These are phyloP conservation scores for Rhizopogon sp. DNA, from an alignment of 768 basidiomycete genomes.

Conservation along the genomic window DNA sequence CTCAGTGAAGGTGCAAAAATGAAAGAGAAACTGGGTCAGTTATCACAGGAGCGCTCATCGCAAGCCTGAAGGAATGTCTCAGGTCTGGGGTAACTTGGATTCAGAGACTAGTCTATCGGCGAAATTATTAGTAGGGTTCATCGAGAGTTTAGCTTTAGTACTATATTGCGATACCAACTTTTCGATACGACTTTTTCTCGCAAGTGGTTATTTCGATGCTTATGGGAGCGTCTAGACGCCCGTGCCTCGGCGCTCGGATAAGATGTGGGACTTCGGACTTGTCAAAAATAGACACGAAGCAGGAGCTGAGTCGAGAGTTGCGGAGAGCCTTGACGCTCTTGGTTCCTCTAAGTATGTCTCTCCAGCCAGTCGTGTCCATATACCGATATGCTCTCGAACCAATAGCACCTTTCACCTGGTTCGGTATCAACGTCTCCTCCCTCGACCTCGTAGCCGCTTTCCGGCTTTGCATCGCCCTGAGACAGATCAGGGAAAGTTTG, in stretches of 20 bases:
- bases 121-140: no score
- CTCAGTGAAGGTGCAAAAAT: no score
- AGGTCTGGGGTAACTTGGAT: no score
- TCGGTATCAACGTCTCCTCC: conserved; percentile 52
- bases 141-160: no score
- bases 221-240: conserved; percentile 17
- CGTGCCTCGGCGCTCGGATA: no score
- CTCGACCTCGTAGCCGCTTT: conserved; percentile 66
- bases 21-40: no score
- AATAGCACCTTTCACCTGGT: conserved; percentile 63
- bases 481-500: conserved; percentile 57
- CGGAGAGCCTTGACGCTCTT: no score
- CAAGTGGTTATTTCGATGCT: conserved; percentile 17
- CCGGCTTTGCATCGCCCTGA: conserved; percentile 63
- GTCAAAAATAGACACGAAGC: not conserved
- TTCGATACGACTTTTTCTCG: no score
- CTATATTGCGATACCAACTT: no score
- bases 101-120: no score
- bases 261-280: conserved; percentile 16
- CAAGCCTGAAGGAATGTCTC: no score
- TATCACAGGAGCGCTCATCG: no score
- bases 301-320: not conserved
- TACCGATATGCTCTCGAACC: conserved; percentile 54
- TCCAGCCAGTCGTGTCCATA: conserved; percentile 40
- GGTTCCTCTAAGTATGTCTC: conserved; percentile 20